A percentile compares a stretch with the other conserved stretches of the same genome.
Conservation (phyloP, 2,329 filamentous ascomycete species). For the Ilyonectria robusta region DNA sequence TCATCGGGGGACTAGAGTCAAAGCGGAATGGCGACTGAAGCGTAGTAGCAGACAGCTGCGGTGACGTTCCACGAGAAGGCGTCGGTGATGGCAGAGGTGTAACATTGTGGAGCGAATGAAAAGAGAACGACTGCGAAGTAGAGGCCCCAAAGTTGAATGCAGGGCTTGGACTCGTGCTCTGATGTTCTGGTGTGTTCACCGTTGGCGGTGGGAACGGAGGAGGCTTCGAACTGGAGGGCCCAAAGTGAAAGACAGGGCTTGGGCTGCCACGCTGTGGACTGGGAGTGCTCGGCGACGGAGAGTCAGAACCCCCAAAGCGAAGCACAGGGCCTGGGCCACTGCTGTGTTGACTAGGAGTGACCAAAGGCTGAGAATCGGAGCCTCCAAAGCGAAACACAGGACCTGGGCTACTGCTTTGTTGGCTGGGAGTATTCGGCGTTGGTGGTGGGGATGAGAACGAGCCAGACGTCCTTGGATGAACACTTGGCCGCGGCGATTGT, state of each 20-base stretch:
- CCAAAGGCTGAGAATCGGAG: background rate
- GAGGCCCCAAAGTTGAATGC: background rate
- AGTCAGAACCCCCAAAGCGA: background rate
- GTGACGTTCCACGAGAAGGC: conserved; percentile 2
- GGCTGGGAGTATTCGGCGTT: background rate
- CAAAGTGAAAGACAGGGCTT: too few species aligned
- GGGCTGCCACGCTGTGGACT: background rate
- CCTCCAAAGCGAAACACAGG: background rate
- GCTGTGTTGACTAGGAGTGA: background rate
- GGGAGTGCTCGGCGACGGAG: background rate
- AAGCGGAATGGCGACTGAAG: background rate
- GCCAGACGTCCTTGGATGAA: background rate
- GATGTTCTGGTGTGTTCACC: too few species aligned
- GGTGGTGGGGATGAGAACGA: background rate
- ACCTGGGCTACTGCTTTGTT: background rate
- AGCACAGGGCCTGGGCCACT: background rate
- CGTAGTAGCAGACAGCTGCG: conserved; percentile 1
- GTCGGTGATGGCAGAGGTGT: conserved; percentile 15
- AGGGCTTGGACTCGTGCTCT: too few species aligned
- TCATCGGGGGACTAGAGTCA: background rate
- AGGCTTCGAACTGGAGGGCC: too few species aligned
- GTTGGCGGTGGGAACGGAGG: too few species aligned
- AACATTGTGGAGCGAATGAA: conserved; percentile 11
- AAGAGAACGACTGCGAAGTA: background rate
- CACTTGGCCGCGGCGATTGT: background rate